Base-by-base conservation (phyloP, 495 filamentous ascomycete species). In the Penicillium tannophilum region DNA sequence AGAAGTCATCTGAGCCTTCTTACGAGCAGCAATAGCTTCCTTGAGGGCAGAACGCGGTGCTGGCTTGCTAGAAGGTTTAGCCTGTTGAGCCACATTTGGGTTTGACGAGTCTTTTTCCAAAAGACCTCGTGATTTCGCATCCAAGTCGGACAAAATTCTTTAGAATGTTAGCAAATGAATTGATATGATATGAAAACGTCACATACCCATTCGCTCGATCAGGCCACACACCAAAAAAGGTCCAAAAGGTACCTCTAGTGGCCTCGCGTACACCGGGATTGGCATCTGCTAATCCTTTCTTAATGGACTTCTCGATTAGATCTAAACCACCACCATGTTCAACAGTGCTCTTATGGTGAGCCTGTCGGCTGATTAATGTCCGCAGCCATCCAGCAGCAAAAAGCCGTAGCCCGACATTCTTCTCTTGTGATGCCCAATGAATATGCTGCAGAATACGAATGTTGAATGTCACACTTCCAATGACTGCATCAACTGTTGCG, bases 201-300 rank as follows among this genome's bases (percentile, higher is more conserved):
- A 77, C 86, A 76, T 76, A 91, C 87, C 74, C 74, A 59, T 92
- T 84, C n/a, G 90, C 90, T 63, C 79, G 85, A 6, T 86, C 82
- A 0, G 90, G 87, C 92, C 92, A 98, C 19, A 90, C 82, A 16
- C 67, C 68, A 11, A 84, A 81, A 74, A 92, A 97, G 1, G 79
- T 80, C 92, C 93, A 97, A 69, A 89, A 98, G 3, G 91, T 90
- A 31, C 81, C 76, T 63, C 94, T 85, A 83, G 90, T 91, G 28
- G 83, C 84, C 71, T 95, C 90, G 60, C 93, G 83, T 33, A 97
- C 93, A 35, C 82, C 86, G 3, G 92, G 91, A 66, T 97, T 96
- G 7, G 93, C 82, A 73, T 98, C 94, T 6, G 79, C 80, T 1
- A 98, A 79, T 14, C 93, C 88, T 63, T 90, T 94, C 71, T 88